These are phyloP conservation scores for Lasiodiplodia sp. DNA, from an alignment of 2,329 filamentous ascomycete genomes.

Conservation along the genomic window DNA sequence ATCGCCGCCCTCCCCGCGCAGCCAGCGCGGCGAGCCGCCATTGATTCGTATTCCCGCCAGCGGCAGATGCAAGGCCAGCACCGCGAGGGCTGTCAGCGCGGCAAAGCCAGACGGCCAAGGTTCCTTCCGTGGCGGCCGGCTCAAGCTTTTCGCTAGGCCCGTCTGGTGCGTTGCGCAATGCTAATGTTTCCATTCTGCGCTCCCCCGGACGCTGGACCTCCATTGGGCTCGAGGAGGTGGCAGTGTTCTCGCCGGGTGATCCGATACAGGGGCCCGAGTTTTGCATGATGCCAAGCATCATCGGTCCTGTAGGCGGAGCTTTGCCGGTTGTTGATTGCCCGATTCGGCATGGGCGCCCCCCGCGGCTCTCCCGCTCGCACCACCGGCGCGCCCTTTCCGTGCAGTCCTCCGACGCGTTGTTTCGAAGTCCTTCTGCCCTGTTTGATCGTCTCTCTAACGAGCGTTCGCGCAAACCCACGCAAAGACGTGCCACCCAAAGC, in stretches of 20 bases:
- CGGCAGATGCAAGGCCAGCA: background rate
- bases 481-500: background rate
- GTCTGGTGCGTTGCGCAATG: constrained; percentile 19
- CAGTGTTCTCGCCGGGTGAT: constrained; percentile 30
- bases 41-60: constrained; percentile 15
- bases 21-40: constrained; percentile 10
- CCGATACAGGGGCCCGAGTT: constrained; percentile 22
- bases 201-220: constrained; percentile 9
- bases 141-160: constrained; percentile 25
- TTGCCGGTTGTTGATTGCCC: constrained; percentile 9
- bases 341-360: background rate
- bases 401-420: constrained; percentile 1
- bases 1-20: background rate
- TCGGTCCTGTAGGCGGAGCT: constrained; percentile 10
- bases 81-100: constrained; percentile 1
- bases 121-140: constrained; percentile 11
- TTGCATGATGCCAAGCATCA: constrained; percentile 15
- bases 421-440: constrained; percentile 16
- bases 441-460: constrained; percentile 24
- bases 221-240: constrained; percentile 21
- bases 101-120: background rate
- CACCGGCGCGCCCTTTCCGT: background rate
- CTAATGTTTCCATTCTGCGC: constrained; percentile 15
- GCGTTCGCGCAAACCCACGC: background rate
- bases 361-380: constrained; percentile 2